Conservation (phyloP, 2,329 filamentous ascomycete genomes). For the Alternaria conjuncta region DNA sequence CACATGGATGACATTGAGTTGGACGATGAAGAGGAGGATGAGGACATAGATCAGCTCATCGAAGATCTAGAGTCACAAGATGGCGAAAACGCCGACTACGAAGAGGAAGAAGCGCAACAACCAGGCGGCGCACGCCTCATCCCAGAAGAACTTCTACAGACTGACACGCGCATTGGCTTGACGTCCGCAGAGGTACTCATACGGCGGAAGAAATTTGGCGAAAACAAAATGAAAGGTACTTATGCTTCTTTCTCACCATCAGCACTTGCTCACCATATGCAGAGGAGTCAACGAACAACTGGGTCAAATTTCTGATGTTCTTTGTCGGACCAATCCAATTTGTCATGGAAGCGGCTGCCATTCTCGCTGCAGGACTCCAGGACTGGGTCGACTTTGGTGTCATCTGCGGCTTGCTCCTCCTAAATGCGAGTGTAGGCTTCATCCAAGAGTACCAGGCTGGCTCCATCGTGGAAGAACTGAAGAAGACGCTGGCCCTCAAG, state of each 20-base stretch:
- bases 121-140: constrained; percentile 65
- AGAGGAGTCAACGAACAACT: constrained; percentile 84
- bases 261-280: constrained; percentile 16
- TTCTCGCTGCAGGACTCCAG: constrained; percentile 81
- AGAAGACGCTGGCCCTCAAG: constrained; percentile 88
- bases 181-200: constrained; percentile 71
- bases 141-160: constrained; percentile 78
- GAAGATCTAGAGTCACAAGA: constrained; percentile 86
- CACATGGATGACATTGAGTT: constrained; percentile 42
- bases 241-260: neutral
- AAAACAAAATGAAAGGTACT: constrained; percentile 79
- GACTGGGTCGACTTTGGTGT: constrained; percentile 96
- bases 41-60: constrained; percentile 86
- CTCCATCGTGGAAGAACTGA: constrained; percentile 87
- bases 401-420: constrained; percentile 80
- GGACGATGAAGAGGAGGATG: constrained; percentile 76
- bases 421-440: constrained; percentile 87
- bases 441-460: constrained; percentile 89
- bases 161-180: constrained; percentile 74
- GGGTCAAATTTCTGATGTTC: constrained; percentile 82
- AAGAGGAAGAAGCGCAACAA: constrained; percentile 63
- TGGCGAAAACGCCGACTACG: constrained; percentile 69
- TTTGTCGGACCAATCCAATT: constrained; percentile 92
- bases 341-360: constrained; percentile 85
- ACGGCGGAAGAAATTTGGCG: constrained; percentile 74